Base-by-base conservation (phyloP, 352 stramenopile species). In the Lagenidium sp. region DNA sequence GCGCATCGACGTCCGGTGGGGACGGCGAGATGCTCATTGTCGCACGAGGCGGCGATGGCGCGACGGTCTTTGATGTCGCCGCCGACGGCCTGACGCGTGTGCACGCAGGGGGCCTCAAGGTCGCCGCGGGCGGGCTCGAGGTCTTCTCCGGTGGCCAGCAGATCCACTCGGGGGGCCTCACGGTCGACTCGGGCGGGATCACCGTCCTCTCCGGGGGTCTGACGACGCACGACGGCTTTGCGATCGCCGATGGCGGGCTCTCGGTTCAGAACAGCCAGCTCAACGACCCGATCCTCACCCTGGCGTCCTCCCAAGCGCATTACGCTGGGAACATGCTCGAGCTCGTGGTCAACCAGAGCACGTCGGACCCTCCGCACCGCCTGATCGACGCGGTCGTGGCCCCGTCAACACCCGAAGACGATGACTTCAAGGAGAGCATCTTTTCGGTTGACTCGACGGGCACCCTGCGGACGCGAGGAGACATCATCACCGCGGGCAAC, bases 241-340 rank as follows among this genome's bases (percentile, higher is more conserved):
- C 42, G 5, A 79, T 89, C 20, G 43, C 78, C 45, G 58, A 83
- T n/a, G 75, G 75, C 13, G 75, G 75, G 19, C 59, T 87, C 21
- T 50, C 32, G 13, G 65, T 87, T 12, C 52, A 66, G 26, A 83
- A 57, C 10, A 53, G 52, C 24, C 35, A 61, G 23, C 42, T 65
- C 30, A 87, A 83, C 21, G 69, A 57, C 2, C 54, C 65, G 19
- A 60, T 60, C 4, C 57, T 87, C 16, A 45, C 43, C 22, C 50
- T 85, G 15, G 39, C 50, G 13, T 81, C 75, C 2, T 58, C 57
- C 6, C 68, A 82, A 42, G 16, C 42, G 11, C 61, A 68, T 36
- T 87, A 82, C 49, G 68, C 61, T 10, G 75, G 75, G 11, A 46
- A 57, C 15, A 54, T 87, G 44, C 7, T 87, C 20, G 62, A 48